Conservation (phyloP, 1,284 basidiomycete genomes). For the Amylostereum chailletii region DNA sequence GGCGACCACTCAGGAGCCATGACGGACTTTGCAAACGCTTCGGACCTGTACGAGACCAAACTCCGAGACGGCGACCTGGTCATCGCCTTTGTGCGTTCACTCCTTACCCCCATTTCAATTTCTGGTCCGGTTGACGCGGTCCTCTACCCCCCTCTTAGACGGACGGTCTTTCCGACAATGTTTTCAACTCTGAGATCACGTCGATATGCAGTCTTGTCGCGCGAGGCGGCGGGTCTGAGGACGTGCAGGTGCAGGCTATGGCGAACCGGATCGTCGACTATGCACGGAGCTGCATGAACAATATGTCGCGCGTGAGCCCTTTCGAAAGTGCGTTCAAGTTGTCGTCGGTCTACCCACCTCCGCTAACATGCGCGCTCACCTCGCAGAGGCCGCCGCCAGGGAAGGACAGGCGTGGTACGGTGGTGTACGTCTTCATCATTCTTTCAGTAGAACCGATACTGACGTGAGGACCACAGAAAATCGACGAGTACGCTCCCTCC, state of each 20-base stretch:
- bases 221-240: conserved; percentile 46
- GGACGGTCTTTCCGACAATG: conserved; percentile 83
- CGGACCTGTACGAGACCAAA: conserved; percentile 54
- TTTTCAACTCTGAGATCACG: conserved; percentile 65
- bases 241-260: conserved; percentile 55
- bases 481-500: conserved; percentile 50
- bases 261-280: conserved; percentile 68
- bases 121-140: neutral
- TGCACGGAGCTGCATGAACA: conserved; percentile 60
- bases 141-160: conserved; percentile 39
- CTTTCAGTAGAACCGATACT: conserved; percentile 1
- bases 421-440: conserved; percentile 43
- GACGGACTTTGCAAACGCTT: conserved; percentile 57
- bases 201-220: conserved; percentile 59
- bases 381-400: conserved; percentile 47
- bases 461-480: conserved; percentile 30
- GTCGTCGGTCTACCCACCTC: conserved; percentile 1
- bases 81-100: conserved; percentile 51
- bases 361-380: conserved; percentile 3
- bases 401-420: conserved; percentile 58
- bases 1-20: conserved; percentile 36
- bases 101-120: neutral
- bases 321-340: conserved; percentile 49
- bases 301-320: conserved; percentile 52
- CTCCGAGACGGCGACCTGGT: conserved; percentile 69